Base-by-base conservation (phyloP, 2,329 filamentous ascomycete genomes). In the Ceratocystis diversiconidia region DNA sequence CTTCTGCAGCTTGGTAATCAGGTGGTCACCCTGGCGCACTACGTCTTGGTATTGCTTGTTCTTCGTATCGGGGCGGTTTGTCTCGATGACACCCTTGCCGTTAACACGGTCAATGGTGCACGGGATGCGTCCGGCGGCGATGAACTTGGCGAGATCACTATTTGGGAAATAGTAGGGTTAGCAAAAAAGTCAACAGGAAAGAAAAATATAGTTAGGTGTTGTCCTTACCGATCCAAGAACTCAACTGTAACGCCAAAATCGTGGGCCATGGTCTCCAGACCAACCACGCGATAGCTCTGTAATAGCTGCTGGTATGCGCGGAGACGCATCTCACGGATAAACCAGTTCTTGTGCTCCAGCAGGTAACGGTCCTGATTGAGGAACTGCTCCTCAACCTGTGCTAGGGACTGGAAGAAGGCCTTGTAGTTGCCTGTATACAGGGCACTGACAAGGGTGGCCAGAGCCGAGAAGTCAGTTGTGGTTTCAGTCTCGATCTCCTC, bases 31-130 rank as follows among this genome's bases (percentile, higher is more conserved):
- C 75, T 97, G 94, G 79, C 94, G 94, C 68, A 99, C 91, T 46
- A 97, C 91, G 72, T 99, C 94, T 72, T 92, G 89, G 77, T 99
- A 99, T 79, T 99, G 94, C 83, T 96, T 96, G 82, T 97, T 97
- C 86, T 99, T 99, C 79, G 96, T 92, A 74, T 97, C 94, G 7
- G 92, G 92, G 65, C 94, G 84, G 79, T 96, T 96, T 57, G 94
- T 99, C 82, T 97, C 94, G 72, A 99, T 97, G 71, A 97, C 89
- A 63, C 92, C 92, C 75, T 95, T 94, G 70, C 92, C 94, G 67
- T 92, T 90, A 69, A 99, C 94, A 65, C 94, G 89, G 77, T 99
- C 94, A 71, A 99, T 97, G 28, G 92, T 97, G 81, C 94, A 97
- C 63, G 92, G 87, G 73, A 99, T 92, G 71, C 92, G 87, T 74